Conservation (phyloP, 768 basidiomycete genomes). For the Clavulina sp. region DNA sequence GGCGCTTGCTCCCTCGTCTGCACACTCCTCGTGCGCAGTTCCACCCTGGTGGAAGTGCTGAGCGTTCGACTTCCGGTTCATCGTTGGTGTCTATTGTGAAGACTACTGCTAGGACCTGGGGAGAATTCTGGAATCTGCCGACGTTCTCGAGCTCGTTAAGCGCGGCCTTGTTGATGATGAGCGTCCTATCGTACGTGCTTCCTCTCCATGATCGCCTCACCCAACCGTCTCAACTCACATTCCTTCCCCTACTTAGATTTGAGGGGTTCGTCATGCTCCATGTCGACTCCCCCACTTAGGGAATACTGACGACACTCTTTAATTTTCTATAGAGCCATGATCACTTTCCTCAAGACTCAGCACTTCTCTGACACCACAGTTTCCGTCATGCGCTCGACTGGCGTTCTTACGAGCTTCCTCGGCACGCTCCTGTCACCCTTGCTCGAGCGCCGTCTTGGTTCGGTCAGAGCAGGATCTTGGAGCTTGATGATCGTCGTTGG, state of each 20-base stretch:
- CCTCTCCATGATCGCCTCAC: neutral
- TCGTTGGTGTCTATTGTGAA: too few species aligned
- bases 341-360: slow-evolving; percentile 31
- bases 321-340: slow-evolving; percentile 35
- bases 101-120: too few species aligned
- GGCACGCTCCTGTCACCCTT: slow-evolving; percentile 30
- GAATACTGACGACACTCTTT: too few species aligned
- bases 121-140: slow-evolving; percentile 23
- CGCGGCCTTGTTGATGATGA: slow-evolving; percentile 29
- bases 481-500: slow-evolving; percentile 25
- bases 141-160: slow-evolving; percentile 27
- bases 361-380: slow-evolving; percentile 30
- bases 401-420: slow-evolving; percentile 28
- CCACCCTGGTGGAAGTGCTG: too few species aligned
- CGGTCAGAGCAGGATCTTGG: slow-evolving; percentile 33
- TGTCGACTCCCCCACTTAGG: too few species aligned
- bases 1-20: slow-evolving; percentile 23
- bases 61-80: too few species aligned
- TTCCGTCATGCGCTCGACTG: slow-evolving; percentile 31
- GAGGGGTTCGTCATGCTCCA: too few species aligned
- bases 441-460: slow-evolving; percentile 26
- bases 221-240: neutral
- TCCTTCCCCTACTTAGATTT: slow-evolving; percentile 18
- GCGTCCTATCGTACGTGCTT: slow-evolving; percentile 22
- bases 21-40: too few species aligned